Conservation (phyloP, 805 yeast genomes). For the Clavispora carvajalis region DNA sequence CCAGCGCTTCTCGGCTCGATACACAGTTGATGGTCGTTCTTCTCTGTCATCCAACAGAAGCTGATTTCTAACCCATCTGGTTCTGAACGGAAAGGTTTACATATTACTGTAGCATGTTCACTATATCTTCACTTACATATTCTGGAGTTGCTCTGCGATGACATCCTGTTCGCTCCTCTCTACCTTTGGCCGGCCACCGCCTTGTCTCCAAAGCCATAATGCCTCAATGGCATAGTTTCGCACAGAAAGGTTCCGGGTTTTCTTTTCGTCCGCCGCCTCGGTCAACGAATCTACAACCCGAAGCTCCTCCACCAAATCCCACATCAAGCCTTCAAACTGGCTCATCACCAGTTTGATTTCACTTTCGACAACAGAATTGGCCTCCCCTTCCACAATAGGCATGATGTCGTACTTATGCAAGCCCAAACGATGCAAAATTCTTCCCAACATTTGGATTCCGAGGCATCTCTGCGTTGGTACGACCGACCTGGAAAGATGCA, state of each 20-base stretch:
- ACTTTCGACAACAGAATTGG: slow-evolving; percentile 32
- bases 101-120: not conserved
- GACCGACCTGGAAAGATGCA: slow-evolving; percentile 71
- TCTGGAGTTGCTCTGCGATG: slow-evolving; percentile 18
- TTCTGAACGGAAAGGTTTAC: not conserved
- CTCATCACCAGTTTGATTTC: slow-evolving; percentile 26
- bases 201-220: slow-evolving; percentile 78
- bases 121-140: slow-evolving; percentile 3
- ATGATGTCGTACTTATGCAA: slow-evolving; percentile 50
- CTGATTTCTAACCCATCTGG: not conserved
- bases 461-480: slow-evolving; percentile 82
- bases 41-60: not conserved
- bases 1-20: not conserved
- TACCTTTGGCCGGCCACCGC: slow-evolving; percentile 32
- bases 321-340: slow-evolving; percentile 50
- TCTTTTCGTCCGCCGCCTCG: slow-evolving; percentile 62
- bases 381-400: slow-evolving; percentile 37
- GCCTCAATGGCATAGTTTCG: slow-evolving; percentile 85
- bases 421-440: slow-evolving; percentile 79
- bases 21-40: not conserved
- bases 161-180: slow-evolving; percentile 22
- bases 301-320: slow-evolving; percentile 66
- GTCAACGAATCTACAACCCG: slow-evolving; percentile 60
- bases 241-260: slow-evolving; percentile 64
- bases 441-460: slow-evolving; percentile 81